phyloP scores from a whole-genome alignment of 768 basidiomycete species.

The Termitomyces sp. region DNA sequence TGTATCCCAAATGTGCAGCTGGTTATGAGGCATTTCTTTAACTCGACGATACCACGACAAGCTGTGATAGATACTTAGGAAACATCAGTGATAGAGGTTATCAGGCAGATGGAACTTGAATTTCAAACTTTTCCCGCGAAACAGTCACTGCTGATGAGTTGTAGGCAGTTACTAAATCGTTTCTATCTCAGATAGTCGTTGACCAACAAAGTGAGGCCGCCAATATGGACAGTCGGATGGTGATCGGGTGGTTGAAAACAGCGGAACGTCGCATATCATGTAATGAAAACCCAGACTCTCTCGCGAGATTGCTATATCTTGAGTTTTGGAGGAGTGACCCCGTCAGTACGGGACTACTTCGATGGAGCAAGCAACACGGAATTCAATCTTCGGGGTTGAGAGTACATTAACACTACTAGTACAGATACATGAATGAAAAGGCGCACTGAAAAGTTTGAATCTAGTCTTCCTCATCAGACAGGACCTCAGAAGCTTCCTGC shows the following conservation, averaged over 20 bases:
- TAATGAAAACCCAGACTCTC: not conserved
- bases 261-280: too few species aligned
- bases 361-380: not conserved
- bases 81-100: not conserved
- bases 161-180: not conserved
- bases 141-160: not conserved
- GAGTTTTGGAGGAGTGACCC: not conserved
- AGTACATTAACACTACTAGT: constrained; percentile 4
- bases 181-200: not conserved
- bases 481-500: constrained; percentile 43
- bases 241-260: not conserved
- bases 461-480: constrained; percentile 58
- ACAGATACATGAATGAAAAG: constrained; percentile 8
- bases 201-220: not conserved
- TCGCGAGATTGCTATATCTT: too few species aligned
- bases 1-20: too few species aligned
- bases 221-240: not conserved
- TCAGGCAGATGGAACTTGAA: not conserved
- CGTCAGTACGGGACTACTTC: not conserved
- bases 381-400: constrained; percentile 16
- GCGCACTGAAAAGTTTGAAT: constrained; percentile 14
- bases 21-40: too few species aligned
- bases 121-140: not conserved
- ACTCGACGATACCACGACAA: too few species aligned
- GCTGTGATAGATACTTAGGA: not conserved